Evolutionary conservation across 148 eudicot genomes (phyloP).

Genomic region (Silene conica): DNA sequence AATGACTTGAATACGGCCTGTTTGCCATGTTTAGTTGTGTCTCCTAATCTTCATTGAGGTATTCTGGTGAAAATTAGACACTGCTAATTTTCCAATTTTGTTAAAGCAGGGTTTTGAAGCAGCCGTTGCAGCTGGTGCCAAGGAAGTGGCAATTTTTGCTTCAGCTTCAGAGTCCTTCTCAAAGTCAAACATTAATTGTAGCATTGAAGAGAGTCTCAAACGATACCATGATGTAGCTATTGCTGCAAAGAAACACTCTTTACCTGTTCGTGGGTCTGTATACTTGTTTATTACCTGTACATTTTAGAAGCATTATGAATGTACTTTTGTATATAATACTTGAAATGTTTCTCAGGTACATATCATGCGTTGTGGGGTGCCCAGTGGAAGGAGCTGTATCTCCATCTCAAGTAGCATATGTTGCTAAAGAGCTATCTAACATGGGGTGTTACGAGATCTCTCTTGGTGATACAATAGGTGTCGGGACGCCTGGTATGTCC

Average conservation of each 20-base stretch:
- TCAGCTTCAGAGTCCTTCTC: conserved; percentile 98
- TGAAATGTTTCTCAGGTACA: conserved; percentile 41
- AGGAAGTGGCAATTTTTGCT: conserved; percentile 96
- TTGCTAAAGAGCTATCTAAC: conserved; percentile 67
- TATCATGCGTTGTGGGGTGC: conserved; percentile 97
- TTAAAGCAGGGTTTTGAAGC: conserved; percentile 83
- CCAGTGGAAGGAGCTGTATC: conserved; percentile 87
- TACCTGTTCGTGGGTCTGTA: conserved; percentile 93
- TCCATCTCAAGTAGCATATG: conserved; percentile 85
- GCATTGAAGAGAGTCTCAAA: conserved; percentile 78
- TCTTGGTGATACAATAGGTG: conserved; percentile 94
- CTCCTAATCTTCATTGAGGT: neutral
- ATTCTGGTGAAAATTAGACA: conserved; percentile 8
- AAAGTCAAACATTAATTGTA: conserved; percentile 84
- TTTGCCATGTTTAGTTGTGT: neutral
- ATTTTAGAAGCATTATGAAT: neutral
- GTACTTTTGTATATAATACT: neutral
- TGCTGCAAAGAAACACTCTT: conserved; percentile 62
- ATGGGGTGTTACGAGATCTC: conserved; percentile 94
- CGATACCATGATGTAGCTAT: conserved; percentile 61
- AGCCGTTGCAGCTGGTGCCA: conserved; percentile 86
- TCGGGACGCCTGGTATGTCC: conserved; percentile 84
- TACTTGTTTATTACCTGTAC: conserved; percentile 3
- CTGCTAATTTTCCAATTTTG: neutral
- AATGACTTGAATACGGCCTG: no score